phyloP scores from a whole-genome alignment of 2,329 filamentous ascomycete genomes.

The Escovopsis sp. region DNA sequence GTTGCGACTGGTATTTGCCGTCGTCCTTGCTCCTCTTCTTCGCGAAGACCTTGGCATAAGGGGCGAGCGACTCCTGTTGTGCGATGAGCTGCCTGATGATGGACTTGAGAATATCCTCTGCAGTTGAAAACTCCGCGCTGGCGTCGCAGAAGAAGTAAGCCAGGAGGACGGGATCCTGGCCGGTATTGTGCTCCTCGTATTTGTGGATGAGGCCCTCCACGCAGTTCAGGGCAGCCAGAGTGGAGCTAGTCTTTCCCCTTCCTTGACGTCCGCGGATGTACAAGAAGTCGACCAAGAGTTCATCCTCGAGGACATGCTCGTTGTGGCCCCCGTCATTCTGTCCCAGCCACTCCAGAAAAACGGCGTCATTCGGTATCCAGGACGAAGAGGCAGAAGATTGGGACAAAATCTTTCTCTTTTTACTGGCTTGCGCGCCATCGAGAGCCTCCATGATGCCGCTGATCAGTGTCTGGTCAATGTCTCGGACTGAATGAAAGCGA shows the following conservation, averaged over 20 bases:
- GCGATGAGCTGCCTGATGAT: slow-evolving; percentile 23
- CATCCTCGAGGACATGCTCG: neutral
- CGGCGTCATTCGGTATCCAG: slow-evolving; percentile 23
- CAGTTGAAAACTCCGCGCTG: slow-evolving; percentile 21
- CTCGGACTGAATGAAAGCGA: slow-evolving; percentile 21
- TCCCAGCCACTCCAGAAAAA: slow-evolving; percentile 22
- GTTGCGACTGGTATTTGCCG: slow-evolving; percentile 1
- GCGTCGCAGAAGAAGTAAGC: slow-evolving; percentile 29
- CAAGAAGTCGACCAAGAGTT: slow-evolving; percentile 16
- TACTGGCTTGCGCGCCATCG: slow-evolving; percentile 19
- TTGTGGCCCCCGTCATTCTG: slow-evolving; percentile 6
- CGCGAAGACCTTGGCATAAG: slow-evolving; percentile 21
- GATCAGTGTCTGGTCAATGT: slow-evolving; percentile 19
- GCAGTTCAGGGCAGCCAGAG: slow-evolving; percentile 22
- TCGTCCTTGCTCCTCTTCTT: slow-evolving; percentile 16
- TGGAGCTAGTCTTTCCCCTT: slow-evolving; percentile 26
- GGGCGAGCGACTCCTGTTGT: slow-evolving; percentile 18
- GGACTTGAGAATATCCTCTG: slow-evolving; percentile 27
- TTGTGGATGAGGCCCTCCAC: slow-evolving; percentile 16
- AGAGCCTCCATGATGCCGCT: slow-evolving; percentile 18
- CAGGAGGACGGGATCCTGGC: slow-evolving; percentile 16
- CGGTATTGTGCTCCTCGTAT: slow-evolving; percentile 8
- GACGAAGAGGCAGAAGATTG: slow-evolving; percentile 20
- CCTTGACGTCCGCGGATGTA: slow-evolving; percentile 28
- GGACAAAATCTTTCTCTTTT: slow-evolving; percentile 18